Base-by-base conservation (phyloP, 371 early-diverging fungal genomes). In the Mucor piriformis region DNA sequence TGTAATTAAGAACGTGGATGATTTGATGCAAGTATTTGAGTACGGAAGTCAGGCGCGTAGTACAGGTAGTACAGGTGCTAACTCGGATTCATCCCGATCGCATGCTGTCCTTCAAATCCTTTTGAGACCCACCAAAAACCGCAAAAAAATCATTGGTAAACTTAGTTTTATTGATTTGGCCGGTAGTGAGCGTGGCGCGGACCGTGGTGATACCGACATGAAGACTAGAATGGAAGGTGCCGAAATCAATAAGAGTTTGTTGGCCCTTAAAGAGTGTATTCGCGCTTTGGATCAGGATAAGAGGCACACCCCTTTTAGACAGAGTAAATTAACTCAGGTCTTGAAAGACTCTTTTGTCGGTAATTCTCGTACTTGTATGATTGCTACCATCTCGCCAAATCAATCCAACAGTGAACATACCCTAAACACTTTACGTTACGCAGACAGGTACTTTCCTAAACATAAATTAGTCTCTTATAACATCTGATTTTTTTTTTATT, bases 291-390 rank as follows among this genome's bases (percentile, higher is more conserved):
- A 98, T 69, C 92, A 95, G 70, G 94, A 92, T 62, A 94, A 93
- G 59, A 88, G 88, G 55, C 98, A 98, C 68, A 93, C 95, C 13
- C 99, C 99, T 3, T 99, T 98, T 78, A 84, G 99, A 21, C 98
- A 99, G 73, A 93, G 93, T 70, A 99, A 99, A 78, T 76, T 99
- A 49, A 99, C 99, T 0, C 97, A 97, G 82, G 90, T 88, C 44
- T 76, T 99, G 38, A 99, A 98, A 70, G 98, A 98, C 69, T 96
- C 98, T 11, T 96, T 99, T 74, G 89, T 98, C 46, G 99, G 99
- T 6, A 93, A 95, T 61, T 96, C 98, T 12, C 86, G 93, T 20
- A 97, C 99, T 0, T 96, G 96, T 69, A 95, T 99, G 95, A 92
- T 99, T 56, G 99, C 98, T 1, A 99, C 98, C 3, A 88, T 99